Evolutionary conservation across 768 basidiomycete species (phyloP).

Genomic region (Dictyophora rubrovolvata): DNA sequence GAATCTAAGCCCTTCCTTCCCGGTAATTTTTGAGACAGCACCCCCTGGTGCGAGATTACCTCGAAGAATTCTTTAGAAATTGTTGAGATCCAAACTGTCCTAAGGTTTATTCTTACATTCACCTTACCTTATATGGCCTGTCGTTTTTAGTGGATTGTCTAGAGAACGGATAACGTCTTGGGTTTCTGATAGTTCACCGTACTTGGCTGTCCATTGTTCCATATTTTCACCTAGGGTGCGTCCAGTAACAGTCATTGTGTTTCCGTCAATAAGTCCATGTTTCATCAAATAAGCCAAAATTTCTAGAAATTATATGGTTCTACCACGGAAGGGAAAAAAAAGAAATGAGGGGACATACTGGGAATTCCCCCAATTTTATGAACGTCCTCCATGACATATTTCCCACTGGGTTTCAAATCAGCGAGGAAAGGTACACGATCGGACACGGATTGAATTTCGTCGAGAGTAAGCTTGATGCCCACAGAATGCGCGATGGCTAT

Average conservation of each 20-base stretch:
- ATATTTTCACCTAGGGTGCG: slow-evolving; percentile 86
- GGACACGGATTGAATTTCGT: slow-evolving; percentile 90
- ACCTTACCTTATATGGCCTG: slow-evolving; percentile 78
- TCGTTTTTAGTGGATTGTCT: slow-evolving; percentile 76
- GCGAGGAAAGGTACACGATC: slow-evolving; percentile 92
- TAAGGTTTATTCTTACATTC: slow-evolving; percentile 5
- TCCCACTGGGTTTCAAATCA: slow-evolving; percentile 93
- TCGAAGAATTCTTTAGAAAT: slow-evolving; percentile 59
- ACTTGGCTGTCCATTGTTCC: slow-evolving; percentile 73
- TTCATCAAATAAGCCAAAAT: slow-evolving; percentile 79
- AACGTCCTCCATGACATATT: slow-evolving; percentile 98
- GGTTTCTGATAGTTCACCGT: slow-evolving; percentile 59
- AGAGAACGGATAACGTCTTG: slow-evolving; percentile 88
- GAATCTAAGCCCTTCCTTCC: slow-evolving; percentile 87
- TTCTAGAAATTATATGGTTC: slow-evolving; percentile 33
- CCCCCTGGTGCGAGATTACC: slow-evolving; percentile 92
- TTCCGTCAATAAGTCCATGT: slow-evolving; percentile 81
- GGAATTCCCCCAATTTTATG: slow-evolving; percentile 95
- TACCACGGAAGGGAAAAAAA: slow-evolving; percentile 2
- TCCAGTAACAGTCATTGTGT: slow-evolving; percentile 86
- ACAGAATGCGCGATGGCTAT: slow-evolving; percentile 96
- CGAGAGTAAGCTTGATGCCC: slow-evolving; percentile 76
- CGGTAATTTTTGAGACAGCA: slow-evolving; percentile 94
- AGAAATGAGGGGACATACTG: slow-evolving; percentile 39
- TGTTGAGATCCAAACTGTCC: slow-evolving; percentile 1